A percentile compares a stretch with the other conserved stretches of the same genome.
These are phyloP conservation scores for Pyrenophora graminea DNA, from an alignment of 2,329 filamentous ascomycete species.

Conservation along the genomic window DNA sequence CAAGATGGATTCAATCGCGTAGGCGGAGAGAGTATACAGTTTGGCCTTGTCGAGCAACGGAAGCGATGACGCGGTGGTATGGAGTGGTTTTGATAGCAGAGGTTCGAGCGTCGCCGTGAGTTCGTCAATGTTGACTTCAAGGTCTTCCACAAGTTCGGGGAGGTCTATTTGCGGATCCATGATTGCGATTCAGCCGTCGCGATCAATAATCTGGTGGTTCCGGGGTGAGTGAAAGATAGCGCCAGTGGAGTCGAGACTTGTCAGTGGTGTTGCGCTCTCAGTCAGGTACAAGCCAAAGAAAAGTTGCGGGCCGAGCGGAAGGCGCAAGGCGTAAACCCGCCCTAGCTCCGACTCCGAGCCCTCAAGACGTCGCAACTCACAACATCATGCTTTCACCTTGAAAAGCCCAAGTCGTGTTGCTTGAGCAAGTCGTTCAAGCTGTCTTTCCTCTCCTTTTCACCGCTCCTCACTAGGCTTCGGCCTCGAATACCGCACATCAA, in stretches of 20 bases:
- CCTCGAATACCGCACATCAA: conserved; percentile 50
- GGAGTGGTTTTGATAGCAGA: conserved; percentile 68
- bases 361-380: not conserved
- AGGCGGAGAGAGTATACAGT: conserved; percentile 84
- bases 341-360: conserved; percentile 14
- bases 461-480: conserved; percentile 51
- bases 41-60: conserved; percentile 95
- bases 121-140: conserved; percentile 78
- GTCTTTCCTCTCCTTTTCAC: conserved; percentile 47
- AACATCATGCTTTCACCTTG: conserved; percentile 15
- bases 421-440: conserved; percentile 42
- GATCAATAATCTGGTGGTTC: not conserved
- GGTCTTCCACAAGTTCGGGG: conserved; percentile 69
- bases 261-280: not conserved
- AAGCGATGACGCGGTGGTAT: conserved; percentile 73
- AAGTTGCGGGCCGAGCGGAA: conserved; percentile 30
- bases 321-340: conserved; percentile 17
- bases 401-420: not conserved
- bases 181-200: not conserved
- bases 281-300: conserved; percentile 15
- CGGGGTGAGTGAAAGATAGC: not conserved
- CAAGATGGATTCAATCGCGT: conserved; percentile 86
- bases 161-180: conserved; percentile 64
- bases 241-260: conserved; percentile 1
- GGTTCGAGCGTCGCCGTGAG: conserved; percentile 75